Evolutionary conservation across 176 grass and related monocot species (phyloP), one percentile per base, ranked within the genome.

Genomic region (Phragmites australis): DNA sequence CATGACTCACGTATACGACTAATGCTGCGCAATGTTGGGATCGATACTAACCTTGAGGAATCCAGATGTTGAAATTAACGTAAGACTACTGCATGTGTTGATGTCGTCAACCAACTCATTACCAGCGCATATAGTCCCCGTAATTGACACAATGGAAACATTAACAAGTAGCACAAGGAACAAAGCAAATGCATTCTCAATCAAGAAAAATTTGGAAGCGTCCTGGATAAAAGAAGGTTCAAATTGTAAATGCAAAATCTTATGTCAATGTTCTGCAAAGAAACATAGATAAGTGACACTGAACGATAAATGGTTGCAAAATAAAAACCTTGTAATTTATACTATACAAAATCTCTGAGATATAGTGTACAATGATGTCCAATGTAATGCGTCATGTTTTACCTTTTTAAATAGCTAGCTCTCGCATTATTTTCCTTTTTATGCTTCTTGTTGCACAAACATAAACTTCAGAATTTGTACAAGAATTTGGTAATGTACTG

Each of bases 141-240:
- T 70, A 34, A 87, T 85, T 21, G 88, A 89, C 18, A 97, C 68
- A 22, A 97, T 88, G 9, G 88, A 86, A 18, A 97, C 82, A 79
- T 97, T 97, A 65, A 97, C 84, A 63, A 97, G 77, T 44, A 97
- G 32, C 1, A 87, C 94, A 18, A 97, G 83, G 39, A 87, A 81
- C 71, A 97, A 56, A 16, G 94, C 88, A 17, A 93, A 88, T 44
- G 77, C 84, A 43, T 88, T 97, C 64, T 97, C 94, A 56, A 90
- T 60, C 23, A 97, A 81, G 70, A 88, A 93, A 70, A 91, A 91
- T 27, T 50, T 80, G 23, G 83, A 97, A 31, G 94, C 75, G 8
- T 89, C 86, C 94, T 97, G 65, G 45, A 64, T 58, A 68, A 37
- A 76, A 70, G 3, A 56, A 27, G 2, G 57, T 18, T 37, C 9